A percentile compares a stretch with the other conserved stretches of the same genome.
Conservation (phyloP, 352 stramenopile species). For the Saprolegnia diclina region DNA sequence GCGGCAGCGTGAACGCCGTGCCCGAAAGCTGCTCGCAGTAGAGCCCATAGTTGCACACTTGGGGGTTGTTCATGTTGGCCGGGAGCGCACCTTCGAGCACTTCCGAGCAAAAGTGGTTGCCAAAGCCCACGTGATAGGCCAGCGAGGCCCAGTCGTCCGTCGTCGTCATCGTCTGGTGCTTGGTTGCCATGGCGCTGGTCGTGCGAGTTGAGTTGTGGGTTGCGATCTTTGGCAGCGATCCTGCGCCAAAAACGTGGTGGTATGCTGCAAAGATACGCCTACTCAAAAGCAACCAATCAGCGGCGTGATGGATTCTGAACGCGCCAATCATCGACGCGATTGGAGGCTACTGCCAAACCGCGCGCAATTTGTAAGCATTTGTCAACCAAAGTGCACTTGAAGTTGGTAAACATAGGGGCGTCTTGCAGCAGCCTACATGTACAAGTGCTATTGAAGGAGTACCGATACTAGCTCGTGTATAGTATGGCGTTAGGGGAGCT, state of each 20-base stretch:
- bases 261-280: conserved; percentile 5
- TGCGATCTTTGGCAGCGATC: neutral
- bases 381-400: neutral
- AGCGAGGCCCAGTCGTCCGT: conserved; percentile 48
- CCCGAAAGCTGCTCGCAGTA: conserved; percentile 94
- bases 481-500: too few relatives aligned
- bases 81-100: conserved; percentile 85
- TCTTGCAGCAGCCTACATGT: too few relatives aligned
- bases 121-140: conserved; percentile 87
- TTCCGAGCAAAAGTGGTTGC: conserved; percentile 92
- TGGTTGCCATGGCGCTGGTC: neutral
- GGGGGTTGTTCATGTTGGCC: conserved; percentile 91
- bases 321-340: neutral
- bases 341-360: neutral
- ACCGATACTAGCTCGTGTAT: too few relatives aligned
- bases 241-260: neutral
- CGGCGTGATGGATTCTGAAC: too few relatives aligned
- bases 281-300: neutral
- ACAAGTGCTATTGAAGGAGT: too few relatives aligned
- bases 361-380: conserved; percentile 17
- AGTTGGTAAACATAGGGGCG: neutral
- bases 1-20: conserved; percentile 93
- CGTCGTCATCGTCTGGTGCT: neutral
- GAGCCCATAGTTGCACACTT: conserved; percentile 86
- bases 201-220: neutral